These are phyloP conservation scores for Penicillium sp. DNA, from an alignment of 2,329 filamentous ascomycete species.

Conservation along the genomic window DNA sequence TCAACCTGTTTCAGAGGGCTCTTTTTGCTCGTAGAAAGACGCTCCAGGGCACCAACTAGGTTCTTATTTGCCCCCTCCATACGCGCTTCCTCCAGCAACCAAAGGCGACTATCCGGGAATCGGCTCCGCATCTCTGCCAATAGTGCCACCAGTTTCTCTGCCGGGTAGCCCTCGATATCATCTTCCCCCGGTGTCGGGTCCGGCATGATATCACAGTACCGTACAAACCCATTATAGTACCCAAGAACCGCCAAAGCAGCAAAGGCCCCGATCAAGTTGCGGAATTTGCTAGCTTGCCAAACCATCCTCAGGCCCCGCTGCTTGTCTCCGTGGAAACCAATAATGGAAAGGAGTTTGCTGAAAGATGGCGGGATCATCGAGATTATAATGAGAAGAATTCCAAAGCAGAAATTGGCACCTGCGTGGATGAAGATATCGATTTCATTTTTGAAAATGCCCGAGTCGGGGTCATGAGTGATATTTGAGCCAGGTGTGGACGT, in stretches of 20 bases:
- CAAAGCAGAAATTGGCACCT: slow-evolving; percentile 85
- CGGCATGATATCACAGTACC: slow-evolving; percentile 83
- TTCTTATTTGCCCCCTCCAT: slow-evolving; percentile 67
- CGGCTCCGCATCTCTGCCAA: slow-evolving; percentile 71
- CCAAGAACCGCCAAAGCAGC: slow-evolving; percentile 76
- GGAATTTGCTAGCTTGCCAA: slow-evolving; percentile 82
- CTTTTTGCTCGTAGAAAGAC: slow-evolving; percentile 60
- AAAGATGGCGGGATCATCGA: slow-evolving; percentile 92
- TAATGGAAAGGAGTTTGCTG: slow-evolving; percentile 77
- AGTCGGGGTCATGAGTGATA: slow-evolving; percentile 55
- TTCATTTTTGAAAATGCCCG: slow-evolving; percentile 67
- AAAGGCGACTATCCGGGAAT: slow-evolving; percentile 80
- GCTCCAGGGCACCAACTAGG: slow-evolving; percentile 65
- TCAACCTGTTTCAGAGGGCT: slow-evolving; percentile 85
- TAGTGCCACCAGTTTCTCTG: slow-evolving; percentile 63
- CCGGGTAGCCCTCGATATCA: slow-evolving; percentile 70
- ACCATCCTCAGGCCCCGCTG: slow-evolving; percentile 79
- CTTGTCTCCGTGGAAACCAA: slow-evolving; percentile 88
- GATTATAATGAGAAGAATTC: slow-evolving; percentile 80
- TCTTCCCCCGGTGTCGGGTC: slow-evolving; percentile 44
- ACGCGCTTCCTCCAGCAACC: slow-evolving; percentile 84
- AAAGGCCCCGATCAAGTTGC: slow-evolving; percentile 90
- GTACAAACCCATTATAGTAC: slow-evolving; percentile 85
- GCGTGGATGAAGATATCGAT: slow-evolving; percentile 88
- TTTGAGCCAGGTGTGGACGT: slow-evolving; percentile 26